phyloP scores from a whole-genome alignment of 192 early-diverging fungal genomes.

The Umbelopsis vinacea region DNA sequence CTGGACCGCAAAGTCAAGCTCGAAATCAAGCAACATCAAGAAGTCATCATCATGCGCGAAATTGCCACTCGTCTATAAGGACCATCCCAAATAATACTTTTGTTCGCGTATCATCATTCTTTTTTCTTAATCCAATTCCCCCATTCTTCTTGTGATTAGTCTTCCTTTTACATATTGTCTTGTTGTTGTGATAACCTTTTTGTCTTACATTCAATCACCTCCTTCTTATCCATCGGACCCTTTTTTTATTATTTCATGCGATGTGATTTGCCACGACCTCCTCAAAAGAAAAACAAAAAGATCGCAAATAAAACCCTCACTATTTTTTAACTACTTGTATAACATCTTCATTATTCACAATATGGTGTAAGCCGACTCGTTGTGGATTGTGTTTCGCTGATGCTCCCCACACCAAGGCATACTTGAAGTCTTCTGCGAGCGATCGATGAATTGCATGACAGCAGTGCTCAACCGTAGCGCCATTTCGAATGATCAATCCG shows the following conservation, averaged over 20 bases:
- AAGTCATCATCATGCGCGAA: constrained; percentile 37
- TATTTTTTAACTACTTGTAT: constrained; percentile 79
- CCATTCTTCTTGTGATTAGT: too few relatives aligned
- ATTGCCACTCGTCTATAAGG: constrained; percentile 9
- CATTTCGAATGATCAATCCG: constrained; percentile 85
- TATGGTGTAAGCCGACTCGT: constrained; percentile 84
- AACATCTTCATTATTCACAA: constrained; percentile 94
- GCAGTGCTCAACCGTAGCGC: constrained; percentile 81
- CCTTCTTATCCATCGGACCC: too few relatives aligned
- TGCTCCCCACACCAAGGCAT: constrained; percentile 94
- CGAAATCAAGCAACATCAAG: constrained; percentile 47
- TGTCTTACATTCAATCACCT: too few relatives aligned
- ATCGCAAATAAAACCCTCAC: background rate
- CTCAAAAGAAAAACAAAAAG: background rate
- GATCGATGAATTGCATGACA: constrained; percentile 91
- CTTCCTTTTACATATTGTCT: too few relatives aligned
- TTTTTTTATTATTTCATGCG: background rate
- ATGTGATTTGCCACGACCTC: background rate
- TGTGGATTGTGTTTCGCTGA: constrained; percentile 98
- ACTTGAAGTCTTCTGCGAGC: constrained; percentile 86
- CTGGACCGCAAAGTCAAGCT: constrained; percentile 28
- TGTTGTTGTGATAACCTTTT: too few relatives aligned
- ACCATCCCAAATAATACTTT: background rate
- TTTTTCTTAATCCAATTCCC: too few relatives aligned
- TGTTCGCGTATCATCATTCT: too few relatives aligned